Evolutionary conservation across 306 rosid genomes (phyloP).

Genomic region (Abrus precatorius): DNA sequence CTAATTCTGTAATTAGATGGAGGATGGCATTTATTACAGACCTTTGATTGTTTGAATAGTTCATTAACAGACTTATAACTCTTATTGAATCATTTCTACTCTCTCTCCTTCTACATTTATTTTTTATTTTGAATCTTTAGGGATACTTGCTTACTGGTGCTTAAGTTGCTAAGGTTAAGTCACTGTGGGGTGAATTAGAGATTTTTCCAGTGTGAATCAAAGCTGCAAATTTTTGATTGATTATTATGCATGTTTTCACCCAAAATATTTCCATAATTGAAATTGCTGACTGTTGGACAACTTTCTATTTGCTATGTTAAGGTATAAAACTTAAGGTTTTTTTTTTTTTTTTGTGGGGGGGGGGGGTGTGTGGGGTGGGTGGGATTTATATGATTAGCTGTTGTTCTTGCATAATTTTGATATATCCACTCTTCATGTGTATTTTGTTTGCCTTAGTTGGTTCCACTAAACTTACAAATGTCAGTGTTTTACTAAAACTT

Average conservation of each 20-base stretch:
- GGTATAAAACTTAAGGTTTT: neutral
- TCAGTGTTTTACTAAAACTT: neutral
- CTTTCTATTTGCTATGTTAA: neutral
- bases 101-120: neutral
- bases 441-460: neutral
- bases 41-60: conserved; percentile 26
- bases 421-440: neutral
- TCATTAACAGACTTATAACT: neutral
- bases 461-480: neutral
- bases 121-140: neutral
- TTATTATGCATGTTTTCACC: neutral
- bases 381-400: neutral
- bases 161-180: conserved; percentile 1
- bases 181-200: neutral
- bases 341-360: no score
- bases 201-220: conserved; percentile 1
- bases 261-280: neutral
- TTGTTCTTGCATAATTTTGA: conserved; percentile 1
- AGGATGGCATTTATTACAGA: neutral
- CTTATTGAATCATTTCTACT: conserved; percentile 14
- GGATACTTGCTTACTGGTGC: conserved; percentile 11
- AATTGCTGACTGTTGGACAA: neutral
- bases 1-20: neutral
- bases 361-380: neutral
- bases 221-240: neutral